Evolutionary conservation across 2,329 filamentous ascomycete species (phyloP).

Genomic region (Bipolaris oryzae): DNA sequence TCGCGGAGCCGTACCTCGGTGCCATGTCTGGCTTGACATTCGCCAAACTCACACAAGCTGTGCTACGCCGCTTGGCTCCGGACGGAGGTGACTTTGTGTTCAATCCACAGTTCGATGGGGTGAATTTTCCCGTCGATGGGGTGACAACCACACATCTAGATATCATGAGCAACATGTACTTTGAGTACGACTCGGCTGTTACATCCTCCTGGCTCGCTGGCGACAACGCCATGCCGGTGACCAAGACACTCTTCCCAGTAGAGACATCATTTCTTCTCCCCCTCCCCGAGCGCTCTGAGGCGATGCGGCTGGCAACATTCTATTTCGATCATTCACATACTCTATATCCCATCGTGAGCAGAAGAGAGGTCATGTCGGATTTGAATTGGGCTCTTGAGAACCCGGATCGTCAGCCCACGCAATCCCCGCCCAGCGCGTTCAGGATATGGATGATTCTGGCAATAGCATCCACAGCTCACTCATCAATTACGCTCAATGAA

Average conservation of each 20-base stretch:
- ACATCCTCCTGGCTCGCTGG: background rate
- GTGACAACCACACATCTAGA: background rate
- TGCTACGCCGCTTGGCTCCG: background rate
- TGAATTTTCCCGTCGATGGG: background rate
- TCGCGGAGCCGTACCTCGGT: background rate
- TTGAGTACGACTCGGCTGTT: background rate
- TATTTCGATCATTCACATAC: background rate
- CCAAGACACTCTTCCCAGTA: background rate
- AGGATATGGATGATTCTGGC: background rate
- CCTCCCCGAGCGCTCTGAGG: background rate
- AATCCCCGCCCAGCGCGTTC: background rate
- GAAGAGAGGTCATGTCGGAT: background rate
- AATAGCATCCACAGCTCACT: background rate
- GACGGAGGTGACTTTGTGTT: background rate
- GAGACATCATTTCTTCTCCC: background rate
- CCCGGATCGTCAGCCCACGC: background rate
- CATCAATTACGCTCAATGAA: background rate
- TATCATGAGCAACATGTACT: background rate
- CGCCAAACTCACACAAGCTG: background rate
- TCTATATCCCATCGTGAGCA: background rate
- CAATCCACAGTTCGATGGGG: background rate
- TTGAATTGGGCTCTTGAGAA: background rate
- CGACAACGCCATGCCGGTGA: background rate
- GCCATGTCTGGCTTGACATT: background rate
- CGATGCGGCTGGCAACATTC: background rate